These are phyloP conservation scores for Candida anglica DNA, from an alignment of 805 yeast genomes.

Conservation along the genomic window DNA sequence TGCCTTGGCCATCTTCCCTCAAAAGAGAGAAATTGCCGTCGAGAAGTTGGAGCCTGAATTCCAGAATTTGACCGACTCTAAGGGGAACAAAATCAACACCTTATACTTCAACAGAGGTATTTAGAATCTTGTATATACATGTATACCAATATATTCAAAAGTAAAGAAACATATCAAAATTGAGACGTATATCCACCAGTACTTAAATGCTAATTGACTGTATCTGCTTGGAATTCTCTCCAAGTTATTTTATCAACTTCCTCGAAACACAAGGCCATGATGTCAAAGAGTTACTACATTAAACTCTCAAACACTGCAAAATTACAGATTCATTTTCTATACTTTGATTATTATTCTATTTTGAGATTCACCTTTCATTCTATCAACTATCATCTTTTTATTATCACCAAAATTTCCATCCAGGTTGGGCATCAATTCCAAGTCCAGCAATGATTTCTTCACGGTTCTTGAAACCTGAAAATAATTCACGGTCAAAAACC, in stretches of 20 bases:
- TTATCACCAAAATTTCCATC: slow-evolving; percentile 59
- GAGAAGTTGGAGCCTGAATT: slow-evolving; percentile 62
- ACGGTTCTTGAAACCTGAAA: slow-evolving; percentile 37
- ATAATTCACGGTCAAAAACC: slow-evolving; percentile 27
- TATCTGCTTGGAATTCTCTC: too few relatives aligned
- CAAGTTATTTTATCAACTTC: too few relatives aligned
- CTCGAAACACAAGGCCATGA: too few relatives aligned
- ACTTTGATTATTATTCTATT: too few relatives aligned
- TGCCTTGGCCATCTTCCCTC: slow-evolving; percentile 95
- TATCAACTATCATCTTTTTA: background rate
- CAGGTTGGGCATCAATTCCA: slow-evolving; percentile 37
- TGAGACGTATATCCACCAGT: too few relatives aligned
- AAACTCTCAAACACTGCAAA: too few relatives aligned
- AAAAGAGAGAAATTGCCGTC: slow-evolving; percentile 62
- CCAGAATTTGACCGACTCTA: slow-evolving; percentile 52
- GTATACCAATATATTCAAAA: background rate
- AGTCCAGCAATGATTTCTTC: slow-evolving; percentile 45
- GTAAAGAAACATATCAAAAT: background rate
- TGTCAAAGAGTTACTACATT: too few relatives aligned
- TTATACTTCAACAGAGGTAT: slow-evolving; percentile 95
- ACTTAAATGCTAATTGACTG: too few relatives aligned
- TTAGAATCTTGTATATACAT: slow-evolving; percentile 25
- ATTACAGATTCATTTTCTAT: too few relatives aligned
- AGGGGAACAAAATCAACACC: slow-evolving; percentile 52
- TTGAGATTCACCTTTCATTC: too few relatives aligned